Base-by-base conservation (phyloP, 2,329 filamentous ascomycete species). In the Beauveria brongniartii region DNA sequence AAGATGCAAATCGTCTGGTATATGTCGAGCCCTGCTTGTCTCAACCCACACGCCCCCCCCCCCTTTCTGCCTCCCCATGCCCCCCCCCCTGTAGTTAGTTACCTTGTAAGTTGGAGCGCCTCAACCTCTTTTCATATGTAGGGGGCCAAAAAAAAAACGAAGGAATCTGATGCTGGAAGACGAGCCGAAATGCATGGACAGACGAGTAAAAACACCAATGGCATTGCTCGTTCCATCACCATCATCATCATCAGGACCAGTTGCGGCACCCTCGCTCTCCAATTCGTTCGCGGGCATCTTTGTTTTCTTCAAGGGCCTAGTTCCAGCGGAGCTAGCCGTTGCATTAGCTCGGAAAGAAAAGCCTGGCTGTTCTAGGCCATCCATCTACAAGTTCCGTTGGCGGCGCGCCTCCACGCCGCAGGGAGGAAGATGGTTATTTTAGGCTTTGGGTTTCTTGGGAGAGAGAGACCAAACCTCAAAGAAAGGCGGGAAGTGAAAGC, bases 321-420 rank as follows among this genome's bases (percentile, higher is more conserved):
- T 34, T 34, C 41, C 53, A 44, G 41, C 18, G 44, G 41, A 34
- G 55, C 43, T 57, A 47, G 55, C 43, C 43, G 28, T 18, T 34
- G 53, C 53, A 55, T 26, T 58, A 58, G 55, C 41, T 20, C 28
- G 22, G 34, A 41, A 37, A 50, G 9, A 12, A 37, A 12, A n/a
- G 22, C 22, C 34, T 4, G 48, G 14, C 18, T 34, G 40, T 59
- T 53, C 56, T 52, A 59, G 56, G 48, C 56, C 56, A 26, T 46
- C 57, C 57, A 28, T 59, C 57, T 59, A 59, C 48, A 59, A 59
- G 48, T 34, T 58, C 46, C 30, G 5, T 22, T 58, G 22, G 22
- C 22, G 44, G 55, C 24, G 55, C 24, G 30, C 43, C 41, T 57
- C 55, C 30, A 48, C 55, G 40, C 28, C 28, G 9, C 9, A 28